Evolutionary conservation across 108 stramenopile genomes (phyloP).

Genomic region (Nannochloropsis gaditana): DNA sequence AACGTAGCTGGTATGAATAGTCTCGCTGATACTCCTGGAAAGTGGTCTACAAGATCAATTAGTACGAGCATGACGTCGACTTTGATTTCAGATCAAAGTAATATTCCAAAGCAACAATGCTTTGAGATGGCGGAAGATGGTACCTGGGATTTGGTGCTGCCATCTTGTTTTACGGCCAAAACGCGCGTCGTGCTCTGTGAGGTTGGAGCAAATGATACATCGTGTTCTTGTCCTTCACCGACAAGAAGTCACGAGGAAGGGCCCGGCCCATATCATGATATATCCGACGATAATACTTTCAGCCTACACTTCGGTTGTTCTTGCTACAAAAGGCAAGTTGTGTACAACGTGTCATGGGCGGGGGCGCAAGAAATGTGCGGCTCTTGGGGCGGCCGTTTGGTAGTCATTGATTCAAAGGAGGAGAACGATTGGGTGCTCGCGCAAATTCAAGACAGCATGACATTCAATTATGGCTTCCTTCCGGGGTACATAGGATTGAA

Average conservation of each 20-base stretch:
- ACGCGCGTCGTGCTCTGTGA: not conserved
- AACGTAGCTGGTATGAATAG: not conserved
- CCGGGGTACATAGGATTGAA: not conserved
- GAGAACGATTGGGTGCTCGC: constrained; percentile 9
- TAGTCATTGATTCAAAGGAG: constrained; percentile 18
- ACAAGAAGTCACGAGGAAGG: not conserved
- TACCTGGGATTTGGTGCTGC: not conserved
- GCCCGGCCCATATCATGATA: not conserved
- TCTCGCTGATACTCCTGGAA: not conserved
- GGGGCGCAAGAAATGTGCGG: not conserved
- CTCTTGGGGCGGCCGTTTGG: not conserved
- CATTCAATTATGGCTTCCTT: not conserved
- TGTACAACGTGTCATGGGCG: constrained; percentile 16
- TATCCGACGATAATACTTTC: not conserved
- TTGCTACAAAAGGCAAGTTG: not conserved
- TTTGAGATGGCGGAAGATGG: not conserved
- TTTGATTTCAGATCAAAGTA: not conserved
- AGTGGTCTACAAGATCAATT: not conserved
- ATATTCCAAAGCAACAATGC: not conserved
- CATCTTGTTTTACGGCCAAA: not conserved
- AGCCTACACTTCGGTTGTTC: not conserved
- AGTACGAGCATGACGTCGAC: not conserved
- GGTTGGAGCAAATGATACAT: not conserved
- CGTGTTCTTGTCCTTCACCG: constrained; percentile 12
- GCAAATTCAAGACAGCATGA: constrained; percentile 20